phyloP scores from a whole-genome alignment of 345 rosid species.

The Corchorus olitorius region DNA sequence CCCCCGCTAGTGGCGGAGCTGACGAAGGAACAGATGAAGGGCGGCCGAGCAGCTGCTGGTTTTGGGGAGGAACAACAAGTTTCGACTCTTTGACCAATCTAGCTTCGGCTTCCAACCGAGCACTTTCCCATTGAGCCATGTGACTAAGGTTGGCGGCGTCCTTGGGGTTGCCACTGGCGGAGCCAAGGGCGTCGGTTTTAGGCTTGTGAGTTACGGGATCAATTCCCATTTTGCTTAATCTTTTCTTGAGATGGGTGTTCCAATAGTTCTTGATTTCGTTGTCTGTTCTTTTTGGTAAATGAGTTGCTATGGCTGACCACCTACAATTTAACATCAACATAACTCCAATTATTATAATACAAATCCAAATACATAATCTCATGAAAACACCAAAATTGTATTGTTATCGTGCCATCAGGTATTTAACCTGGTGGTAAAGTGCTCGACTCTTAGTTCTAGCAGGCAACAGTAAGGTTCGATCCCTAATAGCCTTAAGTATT shows the following conservation, averaged over 20 bases:
- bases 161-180: constrained; percentile 28
- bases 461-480: too few relatives aligned
- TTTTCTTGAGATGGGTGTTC: constrained; percentile 54
- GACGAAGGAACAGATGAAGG: background rate
- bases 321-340: constrained; percentile 17
- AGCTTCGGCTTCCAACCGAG: constrained; percentile 47
- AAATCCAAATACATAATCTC: background rate
- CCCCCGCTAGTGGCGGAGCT: background rate
- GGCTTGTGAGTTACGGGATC: constrained; percentile 52
- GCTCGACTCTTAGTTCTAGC: too few relatives aligned
- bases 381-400: background rate
- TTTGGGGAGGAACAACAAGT: constrained; percentile 15
- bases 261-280: constrained; percentile 57
- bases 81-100: constrained; percentile 36
- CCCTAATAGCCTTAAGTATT: too few relatives aligned
- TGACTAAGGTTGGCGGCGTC: constrained; percentile 39
- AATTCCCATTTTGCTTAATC: constrained; percentile 42
- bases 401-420: background rate
- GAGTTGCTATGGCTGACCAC: constrained; percentile 54
- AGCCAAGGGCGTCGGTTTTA: constrained; percentile 24
- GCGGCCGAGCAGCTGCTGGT: constrained; percentile 4
- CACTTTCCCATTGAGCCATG: constrained; percentile 52
- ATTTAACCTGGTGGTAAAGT: too few relatives aligned
- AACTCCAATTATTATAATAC: background rate
- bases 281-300: constrained; percentile 48